These are phyloP conservation scores for Talaromyces funiculosus DNA, from an alignment of 2,329 filamentous ascomycete species.

Conservation along the genomic window DNA sequence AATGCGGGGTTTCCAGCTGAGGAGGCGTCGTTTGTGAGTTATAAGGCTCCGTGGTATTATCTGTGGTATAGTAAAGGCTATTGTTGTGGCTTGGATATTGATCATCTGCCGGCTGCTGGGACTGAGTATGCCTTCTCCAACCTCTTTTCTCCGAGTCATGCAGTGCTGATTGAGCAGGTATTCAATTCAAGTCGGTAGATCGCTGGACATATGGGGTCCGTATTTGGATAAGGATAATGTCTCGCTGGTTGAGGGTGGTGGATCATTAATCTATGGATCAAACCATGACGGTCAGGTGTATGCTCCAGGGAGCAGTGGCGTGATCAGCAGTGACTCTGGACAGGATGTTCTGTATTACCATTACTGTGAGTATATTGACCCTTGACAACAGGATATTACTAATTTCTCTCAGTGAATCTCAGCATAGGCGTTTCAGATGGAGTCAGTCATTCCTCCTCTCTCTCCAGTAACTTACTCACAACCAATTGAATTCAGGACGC, in stretches of 20 bases:
- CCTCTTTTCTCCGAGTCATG: neutral
- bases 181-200: constrained; percentile 33
- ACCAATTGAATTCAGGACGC: constrained; percentile 24
- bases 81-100: constrained; percentile 29
- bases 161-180: constrained; percentile 19
- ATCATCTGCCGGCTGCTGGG: constrained; percentile 22
- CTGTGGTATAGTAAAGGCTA: constrained; percentile 36
- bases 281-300: constrained; percentile 33
- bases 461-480: constrained; percentile 9
- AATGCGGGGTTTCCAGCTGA: constrained; percentile 15
- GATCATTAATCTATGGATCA: constrained; percentile 32
- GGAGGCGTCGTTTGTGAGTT: constrained; percentile 35
- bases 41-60: constrained; percentile 32
- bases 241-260: constrained; percentile 28
- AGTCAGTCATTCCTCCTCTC: constrained; percentile 14
- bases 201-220: constrained; percentile 27
- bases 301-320: constrained; percentile 35
- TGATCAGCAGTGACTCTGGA: constrained; percentile 23
- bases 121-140: neutral
- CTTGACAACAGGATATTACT: neutral
- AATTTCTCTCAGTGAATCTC: constrained; percentile 25
- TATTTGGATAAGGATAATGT: constrained; percentile 29
- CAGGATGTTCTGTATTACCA: constrained; percentile 38
- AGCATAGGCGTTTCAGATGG: constrained; percentile 24
- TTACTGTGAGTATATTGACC: constrained; percentile 24